Percentiles rank a stretch among this genome's conserved stretches.
phyloP scores from a whole-genome alignment of 1,139 yeast genomes.

The Geotrichum klebahnii region DNA sequence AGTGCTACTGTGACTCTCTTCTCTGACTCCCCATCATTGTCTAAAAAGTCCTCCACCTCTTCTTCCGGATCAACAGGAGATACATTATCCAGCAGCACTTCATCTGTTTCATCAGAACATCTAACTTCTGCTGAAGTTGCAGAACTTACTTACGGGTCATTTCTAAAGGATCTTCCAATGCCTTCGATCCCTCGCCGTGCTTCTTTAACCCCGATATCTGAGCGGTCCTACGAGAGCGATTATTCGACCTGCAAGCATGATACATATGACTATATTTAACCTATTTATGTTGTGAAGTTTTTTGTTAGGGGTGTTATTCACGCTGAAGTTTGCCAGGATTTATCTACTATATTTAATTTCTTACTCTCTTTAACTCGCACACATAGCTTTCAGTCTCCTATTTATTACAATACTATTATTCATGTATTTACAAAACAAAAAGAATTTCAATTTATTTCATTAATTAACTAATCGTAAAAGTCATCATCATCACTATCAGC shows the following conservation, averaged over 20 bases:
- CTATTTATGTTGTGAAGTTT: background rate
- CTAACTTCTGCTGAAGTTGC: conserved; percentile 8
- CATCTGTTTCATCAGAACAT: conserved; percentile 11
- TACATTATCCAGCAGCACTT: conserved; percentile 6
- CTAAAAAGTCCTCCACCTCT: conserved; percentile 12
- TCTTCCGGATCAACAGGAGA: conserved; percentile 7
- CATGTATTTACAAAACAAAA: background rate
- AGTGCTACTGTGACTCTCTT: conserved; percentile 19
- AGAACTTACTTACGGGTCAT: conserved; percentile 9
- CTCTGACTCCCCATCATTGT: conserved; percentile 16
- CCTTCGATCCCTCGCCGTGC: conserved; percentile 6
- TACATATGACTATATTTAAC: background rate
- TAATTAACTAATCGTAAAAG: conserved; percentile 19
- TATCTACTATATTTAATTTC: background rate
- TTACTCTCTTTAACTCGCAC: background rate
- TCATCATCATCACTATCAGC: conserved; percentile 21
- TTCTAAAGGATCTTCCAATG: background rate
- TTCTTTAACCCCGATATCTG: conserved; percentile 21
- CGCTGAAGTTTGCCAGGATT: no score
- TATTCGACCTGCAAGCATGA: conserved; percentile 5
- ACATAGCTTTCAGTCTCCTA: background rate
- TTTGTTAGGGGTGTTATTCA: no score
- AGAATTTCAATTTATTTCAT: background rate
- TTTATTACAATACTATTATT: background rate
- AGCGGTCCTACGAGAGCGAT: conserved; percentile 15